Evolutionary conservation across 495 filamentous ascomycete genomes (phyloP), one percentile per base, ranked within the genome.

Genomic region (Bacidia rubella): DNA sequence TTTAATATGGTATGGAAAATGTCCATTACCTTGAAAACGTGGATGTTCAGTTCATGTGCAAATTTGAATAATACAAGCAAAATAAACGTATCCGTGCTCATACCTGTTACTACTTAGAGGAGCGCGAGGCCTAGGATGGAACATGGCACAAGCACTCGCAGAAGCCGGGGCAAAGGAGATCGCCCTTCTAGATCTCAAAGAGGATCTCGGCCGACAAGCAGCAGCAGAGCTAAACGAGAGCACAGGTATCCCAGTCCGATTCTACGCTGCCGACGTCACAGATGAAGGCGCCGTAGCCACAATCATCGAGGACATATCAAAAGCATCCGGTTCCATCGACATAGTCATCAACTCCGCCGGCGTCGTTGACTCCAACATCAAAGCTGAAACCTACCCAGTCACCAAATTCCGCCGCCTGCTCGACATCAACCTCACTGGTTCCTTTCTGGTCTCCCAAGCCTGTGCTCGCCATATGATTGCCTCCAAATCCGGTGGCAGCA

Each of bases 311-410:
- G 58, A 62, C 25, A 64, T 72, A 54, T 54, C 77, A n/a, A 65
- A 73, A 35, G 71, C 78, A 51, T 79, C 81, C 54, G 84, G 78
- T 48, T 68, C 75, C 3, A 70, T 87, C 17, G 78, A 89, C 52
- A 82, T 90, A 21, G 69, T 88, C 15, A 75, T 93, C 68, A 89
- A 86, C 67, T 84, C 85, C 50, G 88, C 87, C 26, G 87, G 88
- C 58, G 87, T 93, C 53, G 85, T 87, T 56, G 84, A 88, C 68
- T 83, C 82, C 52, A 86, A 73, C 68, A 84, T 79, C 61, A 76
- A 68, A 65, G 77, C 78, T 32, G 77, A 79, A 62, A 67, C 52
- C 17, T 81, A 81, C 58, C 64, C 70, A 49, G 59, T 64, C 24
- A 62, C 67, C 27, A 82, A 77, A 67, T 89, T 85, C 71, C 76